These are phyloP conservation scores for Mimosa pudica DNA, from an alignment of 306 rosid genomes.

Conservation along the genomic window DNA sequence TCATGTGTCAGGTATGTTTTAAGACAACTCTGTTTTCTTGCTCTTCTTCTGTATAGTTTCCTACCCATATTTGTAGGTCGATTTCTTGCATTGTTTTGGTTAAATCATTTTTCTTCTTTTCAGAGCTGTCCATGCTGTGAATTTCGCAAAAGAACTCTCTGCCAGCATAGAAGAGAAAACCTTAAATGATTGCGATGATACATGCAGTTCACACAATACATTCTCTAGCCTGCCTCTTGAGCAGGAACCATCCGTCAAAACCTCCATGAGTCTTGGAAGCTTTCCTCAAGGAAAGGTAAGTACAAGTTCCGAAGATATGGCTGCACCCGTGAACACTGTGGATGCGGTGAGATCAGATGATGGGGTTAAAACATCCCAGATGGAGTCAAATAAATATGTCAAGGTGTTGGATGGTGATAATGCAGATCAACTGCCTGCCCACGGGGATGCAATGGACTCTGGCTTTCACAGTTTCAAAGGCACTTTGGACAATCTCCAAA, in stretches of 20 bases:
- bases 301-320: slow-evolving; percentile 85
- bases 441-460: slow-evolving; percentile 64
- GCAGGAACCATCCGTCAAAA: slow-evolving; percentile 79
- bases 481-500: slow-evolving; percentile 46
- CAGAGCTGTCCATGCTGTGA: slow-evolving; percentile 97
- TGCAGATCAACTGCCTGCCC: slow-evolving; percentile 68
- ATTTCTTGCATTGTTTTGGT: neutral
- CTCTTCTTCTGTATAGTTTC: slow-evolving; percentile 21
- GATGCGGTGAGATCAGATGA: slow-evolving; percentile 53
- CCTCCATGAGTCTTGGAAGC: slow-evolving; percentile 90
- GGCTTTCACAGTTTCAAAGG: slow-evolving; percentile 58
- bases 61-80: slow-evolving; percentile 8
- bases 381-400: slow-evolving; percentile 50
- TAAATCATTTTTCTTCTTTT: slow-evolving; percentile 19
- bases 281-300: slow-evolving; percentile 89
- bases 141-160: slow-evolving; percentile 91
- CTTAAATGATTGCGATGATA: slow-evolving; percentile 78
- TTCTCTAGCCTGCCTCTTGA: slow-evolving; percentile 87
- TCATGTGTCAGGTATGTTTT: slow-evolving; percentile 91
- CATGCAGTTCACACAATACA: slow-evolving; percentile 85
- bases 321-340: slow-evolving; percentile 42
- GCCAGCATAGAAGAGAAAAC: slow-evolving; percentile 75
- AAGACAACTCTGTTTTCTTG: slow-evolving; percentile 19
- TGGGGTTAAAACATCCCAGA: slow-evolving; percentile 43
- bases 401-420: slow-evolving; percentile 66